These are phyloP conservation scores for Aristolochia contorta DNA, from an alignment of 164 flowering plant genomes.

Conservation along the genomic window DNA sequence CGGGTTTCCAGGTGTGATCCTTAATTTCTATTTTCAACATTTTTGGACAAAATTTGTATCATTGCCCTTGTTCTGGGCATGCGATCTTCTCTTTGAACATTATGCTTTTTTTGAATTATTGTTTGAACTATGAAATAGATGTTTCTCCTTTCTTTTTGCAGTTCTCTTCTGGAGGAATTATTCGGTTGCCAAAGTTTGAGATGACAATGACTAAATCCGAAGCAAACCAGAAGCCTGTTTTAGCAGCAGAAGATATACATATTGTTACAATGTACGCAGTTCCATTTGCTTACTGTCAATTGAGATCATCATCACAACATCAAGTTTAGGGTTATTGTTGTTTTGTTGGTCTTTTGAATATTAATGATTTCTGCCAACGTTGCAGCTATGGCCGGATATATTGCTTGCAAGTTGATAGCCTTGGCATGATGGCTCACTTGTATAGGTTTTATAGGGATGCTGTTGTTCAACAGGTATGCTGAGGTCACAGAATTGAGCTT, in stretches of 20 bases:
- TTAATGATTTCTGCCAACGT: neutral
- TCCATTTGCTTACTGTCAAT: neutral
- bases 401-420: conserved; percentile 88
- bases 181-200: conserved; percentile 92
- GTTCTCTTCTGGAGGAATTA: conserved; percentile 85
- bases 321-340: neutral
- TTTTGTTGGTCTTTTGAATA: neutral
- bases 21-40: neutral
- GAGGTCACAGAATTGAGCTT: no score
- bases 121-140: neutral
- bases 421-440: conserved; percentile 74
- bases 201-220: conserved; percentile 88
- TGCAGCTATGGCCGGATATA: conserved; percentile 94
- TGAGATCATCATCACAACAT: neutral
- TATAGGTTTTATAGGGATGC: conserved; percentile 95
- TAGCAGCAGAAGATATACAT: conserved; percentile 76
- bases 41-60: no score
- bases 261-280: conserved; percentile 69
- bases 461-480: conserved; percentile 76
- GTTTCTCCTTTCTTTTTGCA: conserved; percentile 21
- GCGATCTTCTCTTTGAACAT: no score
- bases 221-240: conserved; percentile 75
- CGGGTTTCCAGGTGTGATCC: conserved; percentile 74
- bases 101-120: neutral
- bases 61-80: no score